A percentile compares a stretch with the other conserved stretches of the same genome.
Conservation (phyloP, 2,329 filamentous ascomycete genomes). For the Hypoxylon sp. region DNA sequence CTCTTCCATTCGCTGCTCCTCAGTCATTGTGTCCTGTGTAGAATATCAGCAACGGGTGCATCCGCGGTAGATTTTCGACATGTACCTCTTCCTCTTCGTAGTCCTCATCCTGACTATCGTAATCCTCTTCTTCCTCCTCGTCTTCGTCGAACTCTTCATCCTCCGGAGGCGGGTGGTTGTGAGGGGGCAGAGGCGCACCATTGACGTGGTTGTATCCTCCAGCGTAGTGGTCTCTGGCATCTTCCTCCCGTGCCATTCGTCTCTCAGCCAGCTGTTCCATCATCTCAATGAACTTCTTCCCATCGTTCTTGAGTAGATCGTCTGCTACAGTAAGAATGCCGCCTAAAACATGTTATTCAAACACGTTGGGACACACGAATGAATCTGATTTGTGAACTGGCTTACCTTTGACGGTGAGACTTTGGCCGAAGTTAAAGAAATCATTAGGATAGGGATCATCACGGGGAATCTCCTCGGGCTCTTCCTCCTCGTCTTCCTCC, state of each 20-base stretch:
- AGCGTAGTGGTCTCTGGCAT: constrained; percentile 74
- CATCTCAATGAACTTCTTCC: constrained; percentile 99
- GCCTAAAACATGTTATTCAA: constrained; percentile 66
- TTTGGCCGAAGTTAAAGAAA: constrained; percentile 98
- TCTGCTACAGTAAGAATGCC: constrained; percentile 98
- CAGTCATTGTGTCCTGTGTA: constrained; percentile 91
- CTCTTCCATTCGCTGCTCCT: constrained; percentile 99
- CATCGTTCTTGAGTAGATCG: constrained; percentile 97
- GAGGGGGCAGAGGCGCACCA: constrained; percentile 64
- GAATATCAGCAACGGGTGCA: constrained; percentile 37
- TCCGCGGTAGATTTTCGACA: constrained; percentile 12
- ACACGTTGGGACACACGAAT: constrained; percentile 36
- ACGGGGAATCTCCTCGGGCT: constrained; percentile 61
- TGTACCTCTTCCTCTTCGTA: constrained; percentile 82
- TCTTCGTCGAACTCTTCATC: constrained; percentile 79
- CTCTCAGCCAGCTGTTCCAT: constrained; percentile 99
- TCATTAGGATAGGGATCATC: constrained; percentile 77
- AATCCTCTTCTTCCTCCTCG: constrained; percentile 67
- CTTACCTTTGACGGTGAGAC: constrained; percentile 88
- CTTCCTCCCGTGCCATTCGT: constrained; percentile 95
- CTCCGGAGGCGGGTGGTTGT: constrained; percentile 80
- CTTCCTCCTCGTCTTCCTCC: constrained; percentile 60
- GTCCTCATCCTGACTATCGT: constrained; percentile 69
- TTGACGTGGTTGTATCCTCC: constrained; percentile 68
- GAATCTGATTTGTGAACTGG: constrained; percentile 16